Evolutionary conservation across 2,329 filamentous ascomycete genomes (phyloP).

Genomic region (Rhynchosporium secalis): DNA sequence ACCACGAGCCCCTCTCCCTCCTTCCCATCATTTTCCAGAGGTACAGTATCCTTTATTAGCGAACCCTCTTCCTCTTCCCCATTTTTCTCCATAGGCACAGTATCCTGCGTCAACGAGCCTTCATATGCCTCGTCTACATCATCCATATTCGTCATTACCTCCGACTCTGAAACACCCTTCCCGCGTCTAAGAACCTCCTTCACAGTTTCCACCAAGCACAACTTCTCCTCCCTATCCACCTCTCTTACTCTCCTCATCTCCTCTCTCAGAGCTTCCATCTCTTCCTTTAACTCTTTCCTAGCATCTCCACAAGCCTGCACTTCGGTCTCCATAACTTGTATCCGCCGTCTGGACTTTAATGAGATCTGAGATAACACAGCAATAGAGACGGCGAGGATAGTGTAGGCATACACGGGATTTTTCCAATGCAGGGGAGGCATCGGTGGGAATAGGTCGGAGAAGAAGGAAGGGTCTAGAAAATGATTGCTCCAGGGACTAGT

Average conservation of each 20-base stretch:
- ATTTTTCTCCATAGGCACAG: too few relatives aligned
- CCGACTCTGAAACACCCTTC: not conserved
- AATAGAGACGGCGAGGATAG: not conserved
- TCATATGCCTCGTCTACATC: not conserved
- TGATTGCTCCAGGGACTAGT: too few relatives aligned
- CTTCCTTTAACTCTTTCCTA: not conserved
- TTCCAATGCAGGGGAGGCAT: not conserved
- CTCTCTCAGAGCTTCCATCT: not conserved
- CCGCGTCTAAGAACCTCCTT: not conserved
- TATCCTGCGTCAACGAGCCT: not conserved
- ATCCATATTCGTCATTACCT: too few relatives aligned
- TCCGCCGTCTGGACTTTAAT: not conserved
- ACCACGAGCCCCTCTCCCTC: not conserved
- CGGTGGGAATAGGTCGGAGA: not conserved
- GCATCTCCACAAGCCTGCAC: not conserved
- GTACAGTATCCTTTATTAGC: too few relatives aligned
- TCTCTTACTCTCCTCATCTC: conserved; percentile 3
- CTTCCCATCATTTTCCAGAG: too few relatives aligned
- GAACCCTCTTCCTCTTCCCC: not conserved
- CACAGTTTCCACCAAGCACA: conserved; percentile 9
- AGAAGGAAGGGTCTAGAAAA: not conserved
- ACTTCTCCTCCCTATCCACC: conserved; percentile 15
- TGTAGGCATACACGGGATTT: not conserved
- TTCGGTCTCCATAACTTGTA: not conserved
- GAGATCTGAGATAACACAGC: not conserved